phyloP scores from a whole-genome alignment of 2,329 filamentous ascomycete species.

The Blastomyces parvus region DNA sequence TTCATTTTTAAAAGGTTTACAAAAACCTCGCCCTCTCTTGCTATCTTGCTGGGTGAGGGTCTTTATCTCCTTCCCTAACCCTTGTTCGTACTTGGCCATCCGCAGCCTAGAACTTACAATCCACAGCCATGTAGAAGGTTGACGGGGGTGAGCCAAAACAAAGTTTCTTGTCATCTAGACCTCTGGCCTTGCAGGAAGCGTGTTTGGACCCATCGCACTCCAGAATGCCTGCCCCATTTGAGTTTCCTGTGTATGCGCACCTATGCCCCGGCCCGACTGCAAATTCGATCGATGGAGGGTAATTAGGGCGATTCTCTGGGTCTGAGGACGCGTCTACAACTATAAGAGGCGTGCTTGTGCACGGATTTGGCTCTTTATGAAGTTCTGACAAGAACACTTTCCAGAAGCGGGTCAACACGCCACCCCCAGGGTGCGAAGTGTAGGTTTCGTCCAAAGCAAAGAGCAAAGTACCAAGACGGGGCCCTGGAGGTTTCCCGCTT shows the following conservation, averaged over 20 bases:
- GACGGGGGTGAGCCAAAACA: background rate
- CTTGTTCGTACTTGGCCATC: background rate
- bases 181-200: background rate
- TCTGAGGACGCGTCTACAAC: background rate
- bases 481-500: conserved; percentile 5
- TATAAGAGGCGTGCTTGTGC: background rate
- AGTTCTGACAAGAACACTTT: background rate
- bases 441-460: conserved; percentile 1
- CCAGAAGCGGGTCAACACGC: conserved; percentile 3
- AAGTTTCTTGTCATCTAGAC: background rate
- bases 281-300: background rate
- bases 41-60: too few species aligned
- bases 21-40: too few species aligned
- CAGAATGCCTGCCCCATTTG: background rate
- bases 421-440: background rate
- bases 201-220: background rate
- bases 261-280: background rate
- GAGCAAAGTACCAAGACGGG: background rate
- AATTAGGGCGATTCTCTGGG: background rate
- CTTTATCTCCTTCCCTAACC: background rate
- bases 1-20: too few species aligned
- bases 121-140: background rate
- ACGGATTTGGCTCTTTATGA: background rate
- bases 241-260: background rate
- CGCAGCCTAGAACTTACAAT: background rate